Evolutionary conservation across 768 basidiomycete genomes (phyloP), one percentile per base, ranked within the genome.

Genomic region (Mycena filopes): DNA sequence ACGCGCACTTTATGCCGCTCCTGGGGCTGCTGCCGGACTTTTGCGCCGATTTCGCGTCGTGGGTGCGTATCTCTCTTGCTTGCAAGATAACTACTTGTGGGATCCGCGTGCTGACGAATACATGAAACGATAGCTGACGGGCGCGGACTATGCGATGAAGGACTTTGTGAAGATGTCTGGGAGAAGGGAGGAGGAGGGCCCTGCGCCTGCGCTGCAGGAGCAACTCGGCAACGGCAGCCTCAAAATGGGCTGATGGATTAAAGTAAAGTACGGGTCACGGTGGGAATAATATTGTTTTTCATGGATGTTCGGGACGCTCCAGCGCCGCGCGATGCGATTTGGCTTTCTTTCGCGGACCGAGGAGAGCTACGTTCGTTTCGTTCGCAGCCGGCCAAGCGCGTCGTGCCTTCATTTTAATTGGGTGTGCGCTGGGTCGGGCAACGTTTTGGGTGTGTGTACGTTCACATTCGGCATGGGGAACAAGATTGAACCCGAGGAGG

Each of bases 121-220:
- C 13, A 23, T 48, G 41, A 20, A 45, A 38, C 23, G 65, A 3
- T 67, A 95, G 94, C 56, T 89, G 26, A 79, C 91, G 8, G 77
- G 83, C 48, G 92, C 93, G 26, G 91, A 95, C 77, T 83, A 86
- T 72, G 81, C 87, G 31, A 90, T 95, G 94, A 70, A 81, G 60
- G 79, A 80, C 42, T 94, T 94, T 71, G 79, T 81, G 16, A 94
- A 94, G 76, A 72, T 86, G 23, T 85, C 88, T 54, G 89, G 85
- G 10, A 74, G 86, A 50, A 81, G 89, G 63, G 71, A 81, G 53
- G 88, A 89, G 55, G 90, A 90, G 75, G 79, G 81, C 29, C 71
- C 75, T 6, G 69, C 60, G 56, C 68, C 68, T 23, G 26, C 42
- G 40, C 10, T 40, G n/a, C 33, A 50, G 28, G n/a, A 46, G 45